Base-by-base conservation (phyloP, 2,329 filamentous ascomycete genomes). In the Sordariomycetes sp. region DNA sequence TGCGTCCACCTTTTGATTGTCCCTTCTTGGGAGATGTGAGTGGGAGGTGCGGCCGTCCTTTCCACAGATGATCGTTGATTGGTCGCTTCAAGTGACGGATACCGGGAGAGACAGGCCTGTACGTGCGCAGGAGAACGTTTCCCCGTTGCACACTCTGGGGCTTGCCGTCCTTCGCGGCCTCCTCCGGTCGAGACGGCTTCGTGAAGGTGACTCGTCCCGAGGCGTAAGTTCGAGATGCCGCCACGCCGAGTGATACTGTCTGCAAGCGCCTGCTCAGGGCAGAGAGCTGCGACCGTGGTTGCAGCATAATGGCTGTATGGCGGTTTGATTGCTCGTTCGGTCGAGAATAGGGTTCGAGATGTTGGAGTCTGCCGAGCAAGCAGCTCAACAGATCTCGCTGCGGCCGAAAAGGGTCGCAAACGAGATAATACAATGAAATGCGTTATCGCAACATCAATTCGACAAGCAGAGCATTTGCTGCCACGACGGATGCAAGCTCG, bases 51-150 rank as follows among this genome's bases (percentile, higher is more conserved):
- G 92, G 86, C 37, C 87, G 72, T 38, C 92, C 92, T 62, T 94
- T 95, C 86, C 86, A 96, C 30, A 98, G 66, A 59, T 98, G 92
- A 51, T 95, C 87, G 61, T 96, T 96, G 61, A 95, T 81, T 11
- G 92, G 87, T 28, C 92, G 77, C 57, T 82, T 83, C 44, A 98
- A 68, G 73, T 98, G 92, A 50, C 92, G 80, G 39, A 94, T 61
- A 72, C 92, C 92, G 10, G 90, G 90, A 1, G 92, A 95, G 48
- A 86, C 79, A 23, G 92, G 92, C 58, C 85, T 96, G 61, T 95
- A 98, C 35, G 84, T 92, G 48, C 86, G 79, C 57, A 96, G 56
- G 29, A 70, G 44, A 14, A 42, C 46, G 5, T 10, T 18, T 26
- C 32, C 9, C 25, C n/a, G n/a, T n/a, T 11, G 18, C 15, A 10